These are phyloP conservation scores for Ophiostoma sp. DNA, from an alignment of 2,329 filamentous ascomycete genomes.

Conservation along the genomic window DNA sequence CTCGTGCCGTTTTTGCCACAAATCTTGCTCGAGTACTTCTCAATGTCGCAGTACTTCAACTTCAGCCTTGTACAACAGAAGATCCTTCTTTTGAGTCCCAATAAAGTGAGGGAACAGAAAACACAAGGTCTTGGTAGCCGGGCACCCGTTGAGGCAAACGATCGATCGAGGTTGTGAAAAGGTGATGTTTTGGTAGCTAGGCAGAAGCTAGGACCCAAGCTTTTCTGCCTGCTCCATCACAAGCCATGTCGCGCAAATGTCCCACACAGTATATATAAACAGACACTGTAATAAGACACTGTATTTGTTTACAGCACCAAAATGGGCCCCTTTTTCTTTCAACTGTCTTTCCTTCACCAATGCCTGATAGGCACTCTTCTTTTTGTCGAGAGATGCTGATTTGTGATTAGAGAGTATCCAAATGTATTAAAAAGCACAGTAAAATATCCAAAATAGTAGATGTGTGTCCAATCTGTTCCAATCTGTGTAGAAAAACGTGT, in stretches of 20 bases:
- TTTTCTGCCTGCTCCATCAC: not conserved
- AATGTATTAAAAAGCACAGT: too few relatives aligned
- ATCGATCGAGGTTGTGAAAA: not conserved
- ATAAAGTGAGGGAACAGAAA: constrained; percentile 10
- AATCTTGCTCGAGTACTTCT: not conserved
- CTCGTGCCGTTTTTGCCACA: not conserved
- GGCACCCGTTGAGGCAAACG: not conserved
- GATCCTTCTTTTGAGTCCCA: not conserved
- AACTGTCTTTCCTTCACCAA: not conserved
- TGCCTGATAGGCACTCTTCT: not conserved
- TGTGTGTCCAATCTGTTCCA: constrained; percentile 13
- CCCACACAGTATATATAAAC: not conserved
- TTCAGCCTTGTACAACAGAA: not conserved
- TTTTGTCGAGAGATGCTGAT: not conserved
- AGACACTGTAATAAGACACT: not conserved
- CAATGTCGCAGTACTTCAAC: not conserved
- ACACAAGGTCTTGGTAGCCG: not conserved
- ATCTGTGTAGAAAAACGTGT: constrained; percentile 8
- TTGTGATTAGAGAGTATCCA: not conserved
- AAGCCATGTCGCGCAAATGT: not conserved
- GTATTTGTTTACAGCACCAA: constrained; percentile 1
- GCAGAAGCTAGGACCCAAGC: not conserved
- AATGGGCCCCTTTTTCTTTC: not conserved
- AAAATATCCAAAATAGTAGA: not conserved
- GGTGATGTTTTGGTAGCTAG: not conserved